Conservation (phyloP, 1,139 yeast species). For the Saccharomyces hybrid region DNA sequence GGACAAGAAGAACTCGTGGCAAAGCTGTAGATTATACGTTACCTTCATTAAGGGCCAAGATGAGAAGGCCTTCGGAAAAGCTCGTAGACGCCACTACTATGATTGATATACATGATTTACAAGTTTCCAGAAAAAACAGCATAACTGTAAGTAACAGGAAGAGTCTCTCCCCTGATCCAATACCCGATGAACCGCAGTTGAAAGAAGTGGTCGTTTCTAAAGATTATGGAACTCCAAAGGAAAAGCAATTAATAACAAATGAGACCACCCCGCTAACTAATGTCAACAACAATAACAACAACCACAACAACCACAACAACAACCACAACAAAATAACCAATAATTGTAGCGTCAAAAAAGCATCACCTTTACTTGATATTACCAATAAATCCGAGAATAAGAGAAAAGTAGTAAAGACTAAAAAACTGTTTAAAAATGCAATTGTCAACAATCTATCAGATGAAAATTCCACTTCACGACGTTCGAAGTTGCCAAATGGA, state of each 20-base stretch:
- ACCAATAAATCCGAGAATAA: constrained; percentile 17
- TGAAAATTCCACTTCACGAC: constrained; percentile 13
- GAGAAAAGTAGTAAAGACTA: constrained; percentile 11
- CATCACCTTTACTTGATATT: constrained; percentile 18
- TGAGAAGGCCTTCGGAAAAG: constrained; percentile 60
- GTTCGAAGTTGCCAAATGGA: constrained; percentile 2
- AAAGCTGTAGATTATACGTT: constrained; percentile 58
- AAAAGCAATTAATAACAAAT: not conserved
- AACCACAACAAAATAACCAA: not conserved
- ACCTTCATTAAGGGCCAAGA: constrained; percentile 59
- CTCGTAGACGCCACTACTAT: constrained; percentile 47
- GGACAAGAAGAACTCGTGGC: constrained; percentile 39
- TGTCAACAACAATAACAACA: not conserved
- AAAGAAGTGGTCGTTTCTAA: not conserved
- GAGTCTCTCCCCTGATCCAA: not conserved
- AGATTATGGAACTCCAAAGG: not conserved
- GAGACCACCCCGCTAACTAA: not conserved
- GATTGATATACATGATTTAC: constrained; percentile 28
- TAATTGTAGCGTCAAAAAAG: not conserved
- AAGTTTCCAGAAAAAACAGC: constrained; percentile 15
- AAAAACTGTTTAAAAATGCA: constrained; percentile 24
- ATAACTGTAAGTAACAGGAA: constrained; percentile 1
- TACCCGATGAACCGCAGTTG: not conserved
- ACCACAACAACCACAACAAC: not conserved
- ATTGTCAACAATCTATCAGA: constrained; percentile 25